Conservation (phyloP, 352 stramenopile species). For the Pythium guiyangense region DNA sequence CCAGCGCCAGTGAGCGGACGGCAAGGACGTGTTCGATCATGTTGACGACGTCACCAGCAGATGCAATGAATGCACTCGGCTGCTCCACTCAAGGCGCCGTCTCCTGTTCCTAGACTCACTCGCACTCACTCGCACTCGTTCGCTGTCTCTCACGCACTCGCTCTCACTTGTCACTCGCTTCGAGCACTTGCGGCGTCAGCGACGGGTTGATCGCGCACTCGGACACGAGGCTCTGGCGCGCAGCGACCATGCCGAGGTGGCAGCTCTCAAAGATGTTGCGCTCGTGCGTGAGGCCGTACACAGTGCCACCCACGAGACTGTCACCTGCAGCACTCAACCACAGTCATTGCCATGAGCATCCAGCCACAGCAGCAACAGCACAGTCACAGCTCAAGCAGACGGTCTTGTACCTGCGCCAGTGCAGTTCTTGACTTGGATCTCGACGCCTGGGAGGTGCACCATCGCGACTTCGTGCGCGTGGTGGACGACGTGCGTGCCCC, state of each 20-base stretch:
- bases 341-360: neutral
- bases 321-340: conserved; percentile 38
- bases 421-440: conserved; percentile 62
- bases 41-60: no score
- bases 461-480: conserved; percentile 37
- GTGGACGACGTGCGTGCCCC: conserved; percentile 50
- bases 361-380: no score
- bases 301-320: conserved; percentile 68
- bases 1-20: conserved; percentile 68
- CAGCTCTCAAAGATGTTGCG: conserved; percentile 60
- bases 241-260: conserved; percentile 74
- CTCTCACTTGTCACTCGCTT: conserved; percentile 5
- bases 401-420: conserved; percentile 69
- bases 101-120: no score
- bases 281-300: conserved; percentile 65
- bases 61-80: no score
- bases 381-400: no score
- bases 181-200: conserved; percentile 33
- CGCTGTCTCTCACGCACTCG: neutral
- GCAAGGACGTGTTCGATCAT: no score
- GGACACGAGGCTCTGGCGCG: conserved; percentile 58
- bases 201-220: conserved; percentile 60
- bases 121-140: neutral
- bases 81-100: no score
- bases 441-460: conserved; percentile 57